A percentile compares a stretch with the other conserved stretches of the same genome.
Evolutionary conservation across 1,139 yeast species (phyloP).

Genomic region (Yamadazyma dendronema): DNA sequence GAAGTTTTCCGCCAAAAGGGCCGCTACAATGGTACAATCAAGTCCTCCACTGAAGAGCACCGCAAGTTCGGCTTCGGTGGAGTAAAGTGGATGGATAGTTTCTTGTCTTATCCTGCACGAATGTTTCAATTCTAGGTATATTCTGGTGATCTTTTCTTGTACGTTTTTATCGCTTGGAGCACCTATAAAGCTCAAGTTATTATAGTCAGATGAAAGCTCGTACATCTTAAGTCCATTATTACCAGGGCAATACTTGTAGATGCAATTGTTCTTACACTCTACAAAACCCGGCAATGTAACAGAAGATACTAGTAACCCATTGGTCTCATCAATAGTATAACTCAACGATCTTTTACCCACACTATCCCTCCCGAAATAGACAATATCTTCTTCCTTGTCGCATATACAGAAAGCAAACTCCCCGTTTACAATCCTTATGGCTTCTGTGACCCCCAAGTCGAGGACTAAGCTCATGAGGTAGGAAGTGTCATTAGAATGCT

Average conservation of each 20-base stretch:
- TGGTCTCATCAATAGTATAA: slow-evolving; percentile 26
- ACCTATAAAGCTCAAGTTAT: not conserved
- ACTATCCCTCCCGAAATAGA: slow-evolving; percentile 82
- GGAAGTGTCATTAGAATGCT: slow-evolving; percentile 34
- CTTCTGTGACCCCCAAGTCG: slow-evolving; percentile 30
- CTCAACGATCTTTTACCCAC: slow-evolving; percentile 80
- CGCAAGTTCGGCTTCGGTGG: slow-evolving; percentile 45
- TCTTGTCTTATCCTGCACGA: slow-evolving; percentile 40
- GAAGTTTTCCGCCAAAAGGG: slow-evolving; percentile 31
- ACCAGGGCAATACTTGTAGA: slow-evolving; percentile 35
- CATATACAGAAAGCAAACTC: slow-evolving; percentile 72
- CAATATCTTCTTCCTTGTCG: slow-evolving; percentile 30
- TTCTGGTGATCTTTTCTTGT: not conserved
- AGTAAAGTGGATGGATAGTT: slow-evolving; percentile 57
- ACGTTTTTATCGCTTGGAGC: not conserved
- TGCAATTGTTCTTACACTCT: slow-evolving; percentile 56
- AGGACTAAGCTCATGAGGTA: slow-evolving; percentile 17
- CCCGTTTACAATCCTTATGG: slow-evolving; percentile 54
- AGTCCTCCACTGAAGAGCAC: slow-evolving; percentile 90
- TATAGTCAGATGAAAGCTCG: not conserved
- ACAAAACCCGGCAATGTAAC: slow-evolving; percentile 28
- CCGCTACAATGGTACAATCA: slow-evolving; percentile 82
- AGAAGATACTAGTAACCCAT: slow-evolving; percentile 48
- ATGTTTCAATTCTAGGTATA: slow-evolving; percentile 10
- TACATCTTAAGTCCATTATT: slow-evolving; percentile 11